Evolutionary conservation across 73 alveolate genomes (phyloP).

Genomic region (Paramecium octaurelia): DNA sequence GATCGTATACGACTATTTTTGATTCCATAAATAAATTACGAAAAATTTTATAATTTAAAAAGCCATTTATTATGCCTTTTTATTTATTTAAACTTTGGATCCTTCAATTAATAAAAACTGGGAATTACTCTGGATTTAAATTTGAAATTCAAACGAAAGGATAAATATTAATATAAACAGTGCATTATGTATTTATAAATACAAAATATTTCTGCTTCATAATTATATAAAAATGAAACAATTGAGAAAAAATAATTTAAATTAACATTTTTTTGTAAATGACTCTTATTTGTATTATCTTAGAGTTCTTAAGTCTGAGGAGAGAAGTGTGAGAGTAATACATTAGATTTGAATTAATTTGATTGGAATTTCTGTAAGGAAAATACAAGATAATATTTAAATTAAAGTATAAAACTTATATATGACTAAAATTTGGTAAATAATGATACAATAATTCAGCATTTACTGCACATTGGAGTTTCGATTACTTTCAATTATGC

Average conservation of each 20-base stretch:
- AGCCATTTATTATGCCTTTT: not conserved
- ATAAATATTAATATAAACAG: too few species aligned
- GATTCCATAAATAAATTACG: not conserved
- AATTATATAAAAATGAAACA: too few species aligned
- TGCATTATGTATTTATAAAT: not conserved
- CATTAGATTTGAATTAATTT: not conserved
- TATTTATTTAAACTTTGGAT: not conserved
- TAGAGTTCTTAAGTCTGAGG: not conserved
- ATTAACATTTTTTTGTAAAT: too few species aligned
- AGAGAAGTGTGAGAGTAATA: not conserved
- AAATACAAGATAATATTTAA: too few species aligned
- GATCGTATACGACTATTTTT: not conserved
- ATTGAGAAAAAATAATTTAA: too few species aligned
- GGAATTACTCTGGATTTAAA: not conserved
- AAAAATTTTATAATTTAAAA: not conserved
- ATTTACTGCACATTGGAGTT: constrained; percentile 27
- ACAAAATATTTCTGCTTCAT: too few species aligned
- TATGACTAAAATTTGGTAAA: not conserved
- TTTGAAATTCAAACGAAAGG: too few species aligned
- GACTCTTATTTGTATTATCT: not conserved
- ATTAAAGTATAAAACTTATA: not conserved
- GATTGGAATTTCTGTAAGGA: too few species aligned
- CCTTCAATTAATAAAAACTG: not conserved
- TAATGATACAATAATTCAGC: constrained; percentile 1
- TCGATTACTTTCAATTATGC: not conserved